A percentile compares a stretch with the other conserved stretches of the same genome.
These are phyloP conservation scores for Rubroshorea leprosula DNA, from an alignment of 345 rosid species.

Conservation along the genomic window DNA sequence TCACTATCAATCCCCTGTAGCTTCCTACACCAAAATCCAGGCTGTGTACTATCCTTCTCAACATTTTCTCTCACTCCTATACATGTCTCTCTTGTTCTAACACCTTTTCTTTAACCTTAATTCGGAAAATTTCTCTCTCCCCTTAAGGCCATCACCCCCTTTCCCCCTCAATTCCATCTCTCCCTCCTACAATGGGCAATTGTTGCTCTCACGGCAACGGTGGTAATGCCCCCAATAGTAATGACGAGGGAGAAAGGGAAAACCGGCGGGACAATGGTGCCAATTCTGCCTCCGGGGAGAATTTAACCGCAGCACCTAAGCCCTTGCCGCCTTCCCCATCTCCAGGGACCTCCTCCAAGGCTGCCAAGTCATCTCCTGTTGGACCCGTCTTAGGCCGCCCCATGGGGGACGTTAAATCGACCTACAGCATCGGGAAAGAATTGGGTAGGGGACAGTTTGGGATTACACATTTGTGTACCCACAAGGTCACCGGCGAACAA, in stretches of 20 bases:
- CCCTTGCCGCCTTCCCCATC: conserved; percentile 21
- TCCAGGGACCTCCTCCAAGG: conserved; percentile 25
- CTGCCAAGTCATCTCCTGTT: conserved; percentile 35
- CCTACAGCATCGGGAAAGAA: conserved; percentile 70
- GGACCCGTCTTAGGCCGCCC: conserved; percentile 87
- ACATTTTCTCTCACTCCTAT: conserved; percentile 9
- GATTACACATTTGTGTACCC: conserved; percentile 75
- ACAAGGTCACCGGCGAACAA: conserved; percentile 60
- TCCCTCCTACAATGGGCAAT: conserved; percentile 49
- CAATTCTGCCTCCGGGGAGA: conserved; percentile 9
- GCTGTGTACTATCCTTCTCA: conserved; percentile 8
- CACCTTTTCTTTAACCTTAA: conserved; percentile 8
- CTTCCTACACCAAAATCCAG: conserved; percentile 23
- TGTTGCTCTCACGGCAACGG: conserved; percentile 57
- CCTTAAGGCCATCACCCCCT: conserved; percentile 9
- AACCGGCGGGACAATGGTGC: not conserved
- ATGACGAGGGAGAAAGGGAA: conserved; percentile 22
- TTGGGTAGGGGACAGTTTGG: conserved; percentile 93
- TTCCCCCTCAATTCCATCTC: not conserved
- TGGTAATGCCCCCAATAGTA: conserved; percentile 17
- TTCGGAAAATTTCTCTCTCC: conserved; percentile 15
- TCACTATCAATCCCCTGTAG: conserved; percentile 21
- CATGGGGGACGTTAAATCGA: conserved; percentile 78
- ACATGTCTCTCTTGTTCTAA: conserved; percentile 11
- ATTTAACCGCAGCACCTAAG: conserved; percentile 13